phyloP scores from a whole-genome alignment of 495 filamentous ascomycete species.

The Hypoxylon intermedium region DNA sequence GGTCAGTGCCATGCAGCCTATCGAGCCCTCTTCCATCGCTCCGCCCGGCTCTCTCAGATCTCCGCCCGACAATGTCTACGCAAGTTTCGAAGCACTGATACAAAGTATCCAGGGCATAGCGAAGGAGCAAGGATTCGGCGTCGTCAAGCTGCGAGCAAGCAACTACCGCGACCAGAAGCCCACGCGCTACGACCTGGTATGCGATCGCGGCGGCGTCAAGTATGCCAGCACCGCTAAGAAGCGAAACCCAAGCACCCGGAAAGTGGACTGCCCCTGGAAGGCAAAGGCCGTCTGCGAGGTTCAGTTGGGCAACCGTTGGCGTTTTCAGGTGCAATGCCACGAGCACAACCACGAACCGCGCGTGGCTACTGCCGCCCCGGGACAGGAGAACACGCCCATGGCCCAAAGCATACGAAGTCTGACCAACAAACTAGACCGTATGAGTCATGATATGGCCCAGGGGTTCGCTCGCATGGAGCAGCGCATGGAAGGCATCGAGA shows the following conservation, averaged over 20 bases:
- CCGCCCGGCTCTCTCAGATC: conserved; percentile 50
- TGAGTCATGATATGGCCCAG: conserved; percentile 51
- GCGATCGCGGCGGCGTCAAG: conserved; percentile 61
- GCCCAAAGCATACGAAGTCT: conserved; percentile 55
- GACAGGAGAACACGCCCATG: conserved; percentile 54
- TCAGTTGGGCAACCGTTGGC: conserved; percentile 58
- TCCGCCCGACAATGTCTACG: conserved; percentile 56
- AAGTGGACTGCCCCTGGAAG: conserved; percentile 60
- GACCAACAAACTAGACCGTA: conserved; percentile 57
- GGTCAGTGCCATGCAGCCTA: conserved; percentile 30
- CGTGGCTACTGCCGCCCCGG: conserved; percentile 47
- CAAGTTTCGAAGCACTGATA: conserved; percentile 55
- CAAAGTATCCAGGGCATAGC: conserved; percentile 51
- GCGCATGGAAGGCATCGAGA: conserved; percentile 52
- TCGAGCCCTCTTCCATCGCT: conserved; percentile 41
- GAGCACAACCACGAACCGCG: conserved; percentile 60
- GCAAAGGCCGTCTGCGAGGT: conserved; percentile 62
- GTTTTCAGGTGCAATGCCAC: conserved; percentile 54
- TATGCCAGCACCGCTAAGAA: conserved; percentile 62
- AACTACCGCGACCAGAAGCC: conserved; percentile 60
- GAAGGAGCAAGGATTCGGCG: conserved; percentile 58
- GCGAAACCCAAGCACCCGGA: conserved; percentile 59
- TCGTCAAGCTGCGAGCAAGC: conserved; percentile 59
- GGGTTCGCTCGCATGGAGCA: conserved; percentile 42
- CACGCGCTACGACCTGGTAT: conserved; percentile 59